phyloP scores from a whole-genome alignment of 192 early-diverging fungal genomes.

The Tieghemiomyces parasiticus region DNA sequence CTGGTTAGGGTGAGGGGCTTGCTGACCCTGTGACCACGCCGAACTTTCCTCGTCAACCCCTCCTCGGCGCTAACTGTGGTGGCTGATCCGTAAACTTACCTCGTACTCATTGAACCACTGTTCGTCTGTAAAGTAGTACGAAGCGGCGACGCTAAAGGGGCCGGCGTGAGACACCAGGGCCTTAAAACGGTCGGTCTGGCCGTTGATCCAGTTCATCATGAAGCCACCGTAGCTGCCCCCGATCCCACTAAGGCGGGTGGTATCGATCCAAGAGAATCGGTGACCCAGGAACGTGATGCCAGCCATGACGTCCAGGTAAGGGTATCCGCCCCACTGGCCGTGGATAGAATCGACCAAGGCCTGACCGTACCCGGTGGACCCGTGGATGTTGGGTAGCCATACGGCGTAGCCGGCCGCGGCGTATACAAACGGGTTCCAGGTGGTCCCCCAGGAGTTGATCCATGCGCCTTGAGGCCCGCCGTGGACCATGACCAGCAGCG shows the following conservation, averaged over 20 bases:
- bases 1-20: too few species aligned
- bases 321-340: constrained; percentile 60
- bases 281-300: constrained; percentile 46
- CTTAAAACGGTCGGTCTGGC: constrained; percentile 47
- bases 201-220: constrained; percentile 79
- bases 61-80: background rate
- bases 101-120: constrained; percentile 68
- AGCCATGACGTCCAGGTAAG: constrained; percentile 59
- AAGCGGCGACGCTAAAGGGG: constrained; percentile 37
- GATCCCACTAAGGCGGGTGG: constrained; percentile 34
- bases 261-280: constrained; percentile 34
- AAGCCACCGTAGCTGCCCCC: constrained; percentile 71
- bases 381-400: constrained; percentile 60
- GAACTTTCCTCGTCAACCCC: background rate
- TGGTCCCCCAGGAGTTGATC: constrained; percentile 30
- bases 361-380: constrained; percentile 66
- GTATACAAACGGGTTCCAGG: constrained; percentile 62
- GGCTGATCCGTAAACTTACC: constrained; percentile 14
- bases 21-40: background rate
- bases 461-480: constrained; percentile 63
- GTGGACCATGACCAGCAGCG: constrained; percentile 64
- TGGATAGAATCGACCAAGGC: constrained; percentile 56
- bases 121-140: constrained; percentile 63
- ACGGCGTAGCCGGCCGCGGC: constrained; percentile 54
- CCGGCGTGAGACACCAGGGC: constrained; percentile 61